Conservation (phyloP, 768 basidiomycete species). For the Tephrocybe rancida region DNA sequence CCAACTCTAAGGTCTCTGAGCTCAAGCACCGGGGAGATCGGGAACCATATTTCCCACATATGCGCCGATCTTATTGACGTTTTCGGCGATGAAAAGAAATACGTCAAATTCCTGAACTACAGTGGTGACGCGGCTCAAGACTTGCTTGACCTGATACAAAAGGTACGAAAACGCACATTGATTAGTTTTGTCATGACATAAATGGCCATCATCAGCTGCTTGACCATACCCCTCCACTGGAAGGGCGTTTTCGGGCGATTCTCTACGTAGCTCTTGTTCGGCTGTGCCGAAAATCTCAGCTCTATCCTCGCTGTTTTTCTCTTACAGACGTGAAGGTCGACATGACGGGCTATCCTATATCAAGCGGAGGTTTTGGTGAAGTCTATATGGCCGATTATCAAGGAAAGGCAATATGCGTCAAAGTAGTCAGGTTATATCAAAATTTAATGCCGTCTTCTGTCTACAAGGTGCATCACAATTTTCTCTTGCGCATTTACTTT, state of each 20-base stretch:
- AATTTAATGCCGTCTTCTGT: constrained; percentile 17
- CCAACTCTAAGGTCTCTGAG: neutral
- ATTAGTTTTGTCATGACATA: neutral
- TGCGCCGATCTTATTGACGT: constrained; percentile 14
- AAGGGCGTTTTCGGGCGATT: constrained; percentile 10
- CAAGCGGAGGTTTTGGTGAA: constrained; percentile 29
- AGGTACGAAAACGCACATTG: constrained; percentile 14
- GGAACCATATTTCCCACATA: constrained; percentile 9
- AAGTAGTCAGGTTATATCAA: constrained; percentile 27
- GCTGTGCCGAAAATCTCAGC: constrained; percentile 25
- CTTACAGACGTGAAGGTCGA: constrained; percentile 14
- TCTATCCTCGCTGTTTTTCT: constrained; percentile 28
- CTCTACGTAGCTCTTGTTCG: constrained; percentile 22
- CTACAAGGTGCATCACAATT: constrained; percentile 22
- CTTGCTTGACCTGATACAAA: constrained; percentile 27
- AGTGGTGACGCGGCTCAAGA: constrained; percentile 17
- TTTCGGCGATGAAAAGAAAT: constrained; percentile 19
- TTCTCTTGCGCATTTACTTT: neutral
- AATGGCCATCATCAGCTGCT: constrained; percentile 15
- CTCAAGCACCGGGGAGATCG: neutral
- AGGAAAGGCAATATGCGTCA: constrained; percentile 24
- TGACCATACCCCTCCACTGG: constrained; percentile 18
- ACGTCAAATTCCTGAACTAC: constrained; percentile 19
- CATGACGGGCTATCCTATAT: constrained; percentile 4
- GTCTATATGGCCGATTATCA: constrained; percentile 25